Conservation (phyloP, 2,329 filamentous ascomycete species). For the Talaromyces islandicus region DNA sequence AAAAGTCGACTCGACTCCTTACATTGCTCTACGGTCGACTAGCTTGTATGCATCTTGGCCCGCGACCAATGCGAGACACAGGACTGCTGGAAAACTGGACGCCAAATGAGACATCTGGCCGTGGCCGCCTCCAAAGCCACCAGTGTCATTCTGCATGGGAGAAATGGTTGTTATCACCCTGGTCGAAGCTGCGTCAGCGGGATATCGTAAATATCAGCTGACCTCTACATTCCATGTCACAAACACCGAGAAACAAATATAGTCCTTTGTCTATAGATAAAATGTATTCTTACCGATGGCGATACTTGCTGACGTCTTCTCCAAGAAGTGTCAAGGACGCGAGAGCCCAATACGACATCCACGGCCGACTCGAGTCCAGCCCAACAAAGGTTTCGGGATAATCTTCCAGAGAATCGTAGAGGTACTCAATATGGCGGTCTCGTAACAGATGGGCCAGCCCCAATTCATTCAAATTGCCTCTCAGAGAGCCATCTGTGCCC, state of each 20-base stretch:
- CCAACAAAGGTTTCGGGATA: conserved; percentile 66
- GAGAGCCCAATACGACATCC: conserved; percentile 91
- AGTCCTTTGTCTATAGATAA: not conserved
- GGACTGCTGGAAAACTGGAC: conserved; percentile 75
- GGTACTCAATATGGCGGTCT: conserved; percentile 45
- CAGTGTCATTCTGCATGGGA: conserved; percentile 73
- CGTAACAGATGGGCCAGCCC: conserved; percentile 72
- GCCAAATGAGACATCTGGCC: conserved; percentile 86
- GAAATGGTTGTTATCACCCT: conserved; percentile 67
- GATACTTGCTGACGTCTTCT: conserved; percentile 62
- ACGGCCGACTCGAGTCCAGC: conserved; percentile 82
- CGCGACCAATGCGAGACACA: conserved; percentile 73
- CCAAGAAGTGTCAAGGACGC: conserved; percentile 70
- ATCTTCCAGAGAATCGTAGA: conserved; percentile 45
- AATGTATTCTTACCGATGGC: conserved; percentile 47
- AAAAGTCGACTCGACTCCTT: conserved; percentile 18
- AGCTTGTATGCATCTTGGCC: conserved; percentile 66
- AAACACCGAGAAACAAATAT: not conserved
- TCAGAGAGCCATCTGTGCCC: conserved; percentile 43
- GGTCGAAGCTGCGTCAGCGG: conserved; percentile 5
- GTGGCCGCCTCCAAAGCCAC: conserved; percentile 91
- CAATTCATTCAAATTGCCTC: conserved; percentile 56
- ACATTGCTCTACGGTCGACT: conserved; percentile 74
- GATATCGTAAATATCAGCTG: not conserved
- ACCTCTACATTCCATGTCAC: not conserved